Percentiles rank a stretch among this genome's conserved stretches.
Evolutionary conservation across 805 yeast species (phyloP).

Genomic region (Saturnispora saitoi): DNA sequence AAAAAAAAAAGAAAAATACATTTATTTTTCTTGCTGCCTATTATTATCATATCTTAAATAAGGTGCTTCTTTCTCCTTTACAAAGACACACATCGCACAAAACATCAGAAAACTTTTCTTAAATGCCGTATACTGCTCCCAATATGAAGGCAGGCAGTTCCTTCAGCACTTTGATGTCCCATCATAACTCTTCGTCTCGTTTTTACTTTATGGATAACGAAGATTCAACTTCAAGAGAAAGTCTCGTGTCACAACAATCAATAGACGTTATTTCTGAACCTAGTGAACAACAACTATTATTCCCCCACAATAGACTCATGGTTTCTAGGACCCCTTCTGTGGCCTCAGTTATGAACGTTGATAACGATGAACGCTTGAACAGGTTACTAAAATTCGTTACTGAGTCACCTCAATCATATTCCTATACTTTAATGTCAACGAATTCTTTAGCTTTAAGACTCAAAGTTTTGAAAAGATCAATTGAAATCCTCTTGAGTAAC

Average conservation of each 20-base stretch:
- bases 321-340: slow-evolving; percentile 1
- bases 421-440: slow-evolving; percentile 76
- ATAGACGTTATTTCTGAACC: background rate
- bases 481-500: slow-evolving; percentile 62
- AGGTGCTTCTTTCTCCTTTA: background rate
- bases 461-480: slow-evolving; percentile 64
- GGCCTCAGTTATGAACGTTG: background rate
- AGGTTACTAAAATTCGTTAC: slow-evolving; percentile 48
- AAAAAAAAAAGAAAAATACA: no score
- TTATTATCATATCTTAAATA: background rate
- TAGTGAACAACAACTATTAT: background rate
- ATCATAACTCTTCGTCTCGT: slow-evolving; percentile 4
- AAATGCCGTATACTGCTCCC: slow-evolving; percentile 8
- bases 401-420: slow-evolving; percentile 76
- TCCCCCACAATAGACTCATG: slow-evolving; percentile 4
- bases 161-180: slow-evolving; percentile 3
- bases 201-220: slow-evolving; percentile 12
- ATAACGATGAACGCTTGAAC: background rate
- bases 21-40: no score
- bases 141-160: slow-evolving; percentile 5
- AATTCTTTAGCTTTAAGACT: slow-evolving; percentile 70
- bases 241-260: slow-evolving; percentile 4
- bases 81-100: background rate
- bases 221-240: slow-evolving; percentile 11
- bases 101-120: background rate